Percentiles rank a stretch among this genome's conserved stretches.
These are phyloP conservation scores for Lactarius sanguifluus DNA, from an alignment of 768 basidiomycete species.

Conservation along the genomic window DNA sequence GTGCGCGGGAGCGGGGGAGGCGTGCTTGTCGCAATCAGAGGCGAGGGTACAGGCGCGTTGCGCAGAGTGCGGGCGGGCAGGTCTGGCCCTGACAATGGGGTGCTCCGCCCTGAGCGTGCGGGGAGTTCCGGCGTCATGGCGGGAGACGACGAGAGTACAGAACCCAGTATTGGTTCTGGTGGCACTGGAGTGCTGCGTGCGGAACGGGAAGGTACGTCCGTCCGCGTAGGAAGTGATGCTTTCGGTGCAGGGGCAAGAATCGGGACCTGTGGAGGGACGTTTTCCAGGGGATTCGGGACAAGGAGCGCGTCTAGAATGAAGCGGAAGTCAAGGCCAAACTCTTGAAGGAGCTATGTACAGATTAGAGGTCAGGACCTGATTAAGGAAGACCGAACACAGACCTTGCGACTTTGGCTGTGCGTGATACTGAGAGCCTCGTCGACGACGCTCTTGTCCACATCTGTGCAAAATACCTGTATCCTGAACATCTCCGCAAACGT, in stretches of 20 bases:
- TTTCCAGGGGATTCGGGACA: conserved; percentile 42
- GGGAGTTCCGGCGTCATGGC: background rate
- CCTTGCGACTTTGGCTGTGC: conserved; percentile 80
- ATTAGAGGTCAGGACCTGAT: background rate
- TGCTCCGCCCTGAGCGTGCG: conserved; percentile 9
- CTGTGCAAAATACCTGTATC: conserved; percentile 87
- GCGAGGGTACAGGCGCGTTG: background rate
- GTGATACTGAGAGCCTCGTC: conserved; percentile 80
- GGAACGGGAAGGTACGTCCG: conserved; percentile 34
- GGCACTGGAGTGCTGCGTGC: conserved; percentile 24
- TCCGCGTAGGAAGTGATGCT: conserved; percentile 35
- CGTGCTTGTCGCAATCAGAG: background rate
- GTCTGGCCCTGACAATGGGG: background rate
- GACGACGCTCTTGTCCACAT: conserved; percentile 65
- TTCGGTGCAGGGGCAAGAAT: conserved; percentile 27
- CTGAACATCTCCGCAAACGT: conserved; percentile 81
- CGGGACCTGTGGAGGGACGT: conserved; percentile 35
- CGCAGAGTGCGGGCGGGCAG: background rate
- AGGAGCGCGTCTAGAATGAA: conserved; percentile 83
- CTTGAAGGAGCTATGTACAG: conserved; percentile 68
- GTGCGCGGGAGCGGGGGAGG: conserved; percentile 2
- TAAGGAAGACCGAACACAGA: conserved; percentile 35
- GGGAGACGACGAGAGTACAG: conserved; percentile 22
- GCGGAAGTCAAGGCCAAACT: conserved; percentile 92
- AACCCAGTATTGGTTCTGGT: background rate